Percentiles rank a stretch among this genome's conserved stretches.
phyloP scores from a whole-genome alignment of 345 rosid genomes.

The Stellera chamaejasme region DNA sequence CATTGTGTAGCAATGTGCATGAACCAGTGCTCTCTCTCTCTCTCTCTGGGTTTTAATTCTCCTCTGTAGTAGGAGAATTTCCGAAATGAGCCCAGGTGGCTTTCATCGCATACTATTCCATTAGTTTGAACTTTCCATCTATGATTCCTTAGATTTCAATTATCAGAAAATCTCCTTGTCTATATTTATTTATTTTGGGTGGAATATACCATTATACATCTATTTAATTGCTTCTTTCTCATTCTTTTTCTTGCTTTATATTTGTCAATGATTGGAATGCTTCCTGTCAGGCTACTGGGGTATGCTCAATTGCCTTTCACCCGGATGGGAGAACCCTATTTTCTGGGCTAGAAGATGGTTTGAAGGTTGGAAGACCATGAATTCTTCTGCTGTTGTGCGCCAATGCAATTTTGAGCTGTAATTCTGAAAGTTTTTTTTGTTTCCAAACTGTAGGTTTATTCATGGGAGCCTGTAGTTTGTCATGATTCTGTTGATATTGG shows the following conservation, averaged over 20 bases:
- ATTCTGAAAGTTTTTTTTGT: slow-evolving; percentile 5
- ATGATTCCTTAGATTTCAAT: no score
- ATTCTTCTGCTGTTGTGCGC: slow-evolving; percentile 14
- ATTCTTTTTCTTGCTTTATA: not conserved
- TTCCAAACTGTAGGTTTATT: slow-evolving; percentile 60
- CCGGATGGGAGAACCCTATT: slow-evolving; percentile 90
- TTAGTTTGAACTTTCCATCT: no score
- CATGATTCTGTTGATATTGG: slow-evolving; percentile 86
- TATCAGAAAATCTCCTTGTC: no score
- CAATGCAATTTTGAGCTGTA: slow-evolving; percentile 1
- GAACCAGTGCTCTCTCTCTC: no score
- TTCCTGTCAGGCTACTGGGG: slow-evolving; percentile 66
- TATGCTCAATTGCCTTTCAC: slow-evolving; percentile 64
- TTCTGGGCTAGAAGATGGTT: slow-evolving; percentile 78
- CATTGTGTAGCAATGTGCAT: no score
- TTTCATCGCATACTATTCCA: no score
- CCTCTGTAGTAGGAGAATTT: no score
- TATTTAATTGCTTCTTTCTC: no score
- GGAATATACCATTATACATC: no score
- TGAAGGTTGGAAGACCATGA: slow-evolving; percentile 49
- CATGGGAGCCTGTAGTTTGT: slow-evolving; percentile 96
- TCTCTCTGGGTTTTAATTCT: no score
- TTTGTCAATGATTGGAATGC: slow-evolving; percentile 1
- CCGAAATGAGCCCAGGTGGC: no score
- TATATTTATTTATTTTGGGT: no score